phyloP scores from a whole-genome alignment of 1,284 basidiomycete species.

The Fomitopsis schrenkii region DNA sequence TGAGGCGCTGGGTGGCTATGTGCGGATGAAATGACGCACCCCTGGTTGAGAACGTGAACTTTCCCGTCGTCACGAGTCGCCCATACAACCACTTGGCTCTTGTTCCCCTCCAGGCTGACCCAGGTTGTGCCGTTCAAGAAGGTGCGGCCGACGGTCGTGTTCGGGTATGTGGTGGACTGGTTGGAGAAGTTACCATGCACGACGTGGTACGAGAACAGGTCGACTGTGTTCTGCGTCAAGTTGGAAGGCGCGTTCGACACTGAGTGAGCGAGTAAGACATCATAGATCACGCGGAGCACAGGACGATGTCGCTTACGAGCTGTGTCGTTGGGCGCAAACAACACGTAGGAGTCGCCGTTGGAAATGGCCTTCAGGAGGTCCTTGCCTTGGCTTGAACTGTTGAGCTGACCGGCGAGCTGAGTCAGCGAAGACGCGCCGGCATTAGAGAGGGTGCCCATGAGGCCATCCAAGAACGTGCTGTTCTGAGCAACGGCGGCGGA shows the following conservation, averaged over 20 bases:
- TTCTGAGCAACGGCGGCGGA: constrained; percentile 26
- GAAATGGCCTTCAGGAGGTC: constrained; percentile 38
- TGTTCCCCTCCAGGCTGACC: constrained; percentile 51
- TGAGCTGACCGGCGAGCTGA: constrained; percentile 30
- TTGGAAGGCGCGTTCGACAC: constrained; percentile 32
- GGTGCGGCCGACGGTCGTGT: constrained; percentile 62
- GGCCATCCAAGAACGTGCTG: constrained; percentile 26
- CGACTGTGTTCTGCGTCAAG: constrained; percentile 38
- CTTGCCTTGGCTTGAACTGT: constrained; percentile 39
- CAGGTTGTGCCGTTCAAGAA: constrained; percentile 44
- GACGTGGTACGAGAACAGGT: constrained; percentile 61
- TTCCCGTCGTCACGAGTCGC: constrained; percentile 39
- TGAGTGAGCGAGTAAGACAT: constrained; percentile 8
- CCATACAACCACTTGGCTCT: constrained; percentile 65
- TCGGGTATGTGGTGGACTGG: constrained; percentile 38
- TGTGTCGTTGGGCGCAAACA: constrained; percentile 47
- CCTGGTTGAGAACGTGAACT: constrained; percentile 51
- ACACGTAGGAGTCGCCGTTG: constrained; percentile 31
- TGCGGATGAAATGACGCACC: constrained; percentile 30
- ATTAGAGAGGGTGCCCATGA: constrained; percentile 30
- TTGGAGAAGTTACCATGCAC: constrained; percentile 49
- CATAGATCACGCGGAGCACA: not conserved
- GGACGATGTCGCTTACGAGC: constrained; percentile 33
- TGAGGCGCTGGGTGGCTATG: not conserved
- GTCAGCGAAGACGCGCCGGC: constrained; percentile 38